Evolutionary conservation across 192 early-diverging fungal genomes (phyloP).

Genomic region (Linnemannia schmuckeri): DNA sequence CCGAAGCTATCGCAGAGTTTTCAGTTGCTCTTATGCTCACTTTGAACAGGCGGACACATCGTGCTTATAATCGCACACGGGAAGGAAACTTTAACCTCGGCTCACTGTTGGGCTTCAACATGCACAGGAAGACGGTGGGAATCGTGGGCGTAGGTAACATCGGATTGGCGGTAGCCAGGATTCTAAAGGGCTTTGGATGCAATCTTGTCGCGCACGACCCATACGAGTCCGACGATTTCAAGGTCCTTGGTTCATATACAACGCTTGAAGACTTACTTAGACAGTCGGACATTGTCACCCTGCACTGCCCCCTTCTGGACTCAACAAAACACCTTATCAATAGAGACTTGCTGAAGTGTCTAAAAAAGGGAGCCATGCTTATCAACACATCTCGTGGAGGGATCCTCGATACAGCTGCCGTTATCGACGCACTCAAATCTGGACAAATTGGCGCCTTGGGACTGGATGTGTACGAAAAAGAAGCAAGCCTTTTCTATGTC

Average conservation of each 20-base stretch:
- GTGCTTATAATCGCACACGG: background rate
- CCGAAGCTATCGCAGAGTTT: background rate
- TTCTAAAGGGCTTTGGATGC: slow-evolving; percentile 13
- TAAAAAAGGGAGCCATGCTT: too few species aligned
- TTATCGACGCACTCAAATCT: slow-evolving; percentile 8
- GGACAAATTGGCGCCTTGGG: background rate
- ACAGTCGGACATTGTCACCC: slow-evolving; percentile 3
- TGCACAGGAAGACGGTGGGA: slow-evolving; percentile 5
- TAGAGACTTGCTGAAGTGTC: too few species aligned
- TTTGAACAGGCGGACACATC: background rate
- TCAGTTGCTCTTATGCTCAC: background rate
- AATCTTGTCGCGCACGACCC: background rate
- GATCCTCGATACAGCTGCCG: background rate
- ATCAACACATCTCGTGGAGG: background rate
- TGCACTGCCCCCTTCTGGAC: background rate
- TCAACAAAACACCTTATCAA: slow-evolving; percentile 4
- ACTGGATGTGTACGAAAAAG: slow-evolving; percentile 7
- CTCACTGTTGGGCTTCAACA: slow-evolving; percentile 1
- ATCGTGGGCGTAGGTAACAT: background rate
- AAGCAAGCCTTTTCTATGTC: background rate
- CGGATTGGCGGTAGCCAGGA: slow-evolving; percentile 7
- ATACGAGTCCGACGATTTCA: background rate
- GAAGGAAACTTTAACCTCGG: slow-evolving; percentile 1
- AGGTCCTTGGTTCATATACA: too few species aligned
- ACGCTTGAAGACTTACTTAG: background rate